phyloP scores from a whole-genome alignment of 208 protist genomes.

The Wallacemonas sp. region DNA sequence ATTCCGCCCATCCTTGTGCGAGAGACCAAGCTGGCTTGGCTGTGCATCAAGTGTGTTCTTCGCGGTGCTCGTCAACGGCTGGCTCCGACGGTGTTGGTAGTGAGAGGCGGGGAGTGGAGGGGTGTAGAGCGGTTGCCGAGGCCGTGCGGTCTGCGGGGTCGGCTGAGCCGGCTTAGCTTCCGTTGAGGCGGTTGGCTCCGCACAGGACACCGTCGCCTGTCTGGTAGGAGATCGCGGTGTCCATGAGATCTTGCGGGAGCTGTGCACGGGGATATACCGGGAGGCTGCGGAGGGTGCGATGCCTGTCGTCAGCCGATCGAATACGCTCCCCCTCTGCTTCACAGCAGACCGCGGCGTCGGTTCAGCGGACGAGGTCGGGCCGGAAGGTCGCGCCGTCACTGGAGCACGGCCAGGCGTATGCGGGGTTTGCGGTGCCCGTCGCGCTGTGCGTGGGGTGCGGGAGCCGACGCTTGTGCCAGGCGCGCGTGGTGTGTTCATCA shows the following conservation, averaged over 20 bases:
- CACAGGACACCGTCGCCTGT: neutral
- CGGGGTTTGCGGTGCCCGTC: neutral
- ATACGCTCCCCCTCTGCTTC: neutral
- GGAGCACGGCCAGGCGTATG: neutral
- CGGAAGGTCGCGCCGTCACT: neutral
- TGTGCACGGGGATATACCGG: neutral
- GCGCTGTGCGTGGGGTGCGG: neutral
- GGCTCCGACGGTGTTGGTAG: neutral
- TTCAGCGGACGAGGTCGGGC: neutral
- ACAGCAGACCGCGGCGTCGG: too few relatives aligned
- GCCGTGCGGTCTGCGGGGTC: neutral
- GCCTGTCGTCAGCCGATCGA: constrained; percentile 1
- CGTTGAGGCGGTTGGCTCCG: too few relatives aligned
- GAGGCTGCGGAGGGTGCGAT: neutral
- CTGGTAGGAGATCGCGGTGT: neutral
- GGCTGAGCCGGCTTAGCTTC: too few relatives aligned
- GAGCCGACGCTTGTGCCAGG: neutral
- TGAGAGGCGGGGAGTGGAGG: neutral
- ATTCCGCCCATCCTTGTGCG: too few relatives aligned
- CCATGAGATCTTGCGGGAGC: neutral
- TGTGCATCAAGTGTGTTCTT: too few relatives aligned
- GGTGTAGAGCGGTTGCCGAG: neutral
- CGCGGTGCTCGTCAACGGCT: too few relatives aligned
- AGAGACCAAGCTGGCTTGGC: too few relatives aligned
- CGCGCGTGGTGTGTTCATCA: constrained; percentile 4